Evolutionary conservation across 768 basidiomycete species (phyloP), one percentile per base, ranked within the genome.

Genomic region (Macrolepiota fuliginosa): DNA sequence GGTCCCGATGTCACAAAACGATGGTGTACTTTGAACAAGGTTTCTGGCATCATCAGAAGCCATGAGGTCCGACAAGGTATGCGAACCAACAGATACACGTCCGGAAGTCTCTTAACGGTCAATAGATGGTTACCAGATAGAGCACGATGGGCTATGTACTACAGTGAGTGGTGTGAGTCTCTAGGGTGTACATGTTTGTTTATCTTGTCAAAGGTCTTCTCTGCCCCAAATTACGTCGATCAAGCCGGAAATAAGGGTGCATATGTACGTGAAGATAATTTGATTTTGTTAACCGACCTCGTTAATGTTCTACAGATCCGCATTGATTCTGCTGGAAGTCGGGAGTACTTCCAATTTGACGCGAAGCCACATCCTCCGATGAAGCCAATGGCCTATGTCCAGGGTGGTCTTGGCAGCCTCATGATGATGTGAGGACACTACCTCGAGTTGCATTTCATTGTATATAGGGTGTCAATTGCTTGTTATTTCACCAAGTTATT

Each of bases 181-280:
- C 13, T 17, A 15, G 10, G 5, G 47, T 25, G 2, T 32, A 47
- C 24, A 32, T 47, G 11, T 51, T 49, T 7, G 36, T 64, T 25
- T 47, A 63, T 62, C 52, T 66, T 46, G 56, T 63, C 62, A 64
- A 45, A 92, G 91, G 90, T 94, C 6, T 96, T 95, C 73, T 94
- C 92, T 49, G 96, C 96, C 40, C 96, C 96, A 3, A 98, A 98
- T 72, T 95, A 96, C 67, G 91, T 94, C 27, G 94, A 96, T 74
- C 91, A 94, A 69, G 87, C 83, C 2, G 91, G 92, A 5, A 96
- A 96, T 76, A 94, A 93, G 74, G 95, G 91, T 10, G 94, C 94
- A 62, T 96, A 90, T 73, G 92, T 94, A 70, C 72, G 89, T 79
- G 17, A 12, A 58, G 35, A 50, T 55, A 19, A 62, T 46, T 15